Conservation (phyloP, 805 yeast genomes). For the Wickerhamiella occidentalis region DNA sequence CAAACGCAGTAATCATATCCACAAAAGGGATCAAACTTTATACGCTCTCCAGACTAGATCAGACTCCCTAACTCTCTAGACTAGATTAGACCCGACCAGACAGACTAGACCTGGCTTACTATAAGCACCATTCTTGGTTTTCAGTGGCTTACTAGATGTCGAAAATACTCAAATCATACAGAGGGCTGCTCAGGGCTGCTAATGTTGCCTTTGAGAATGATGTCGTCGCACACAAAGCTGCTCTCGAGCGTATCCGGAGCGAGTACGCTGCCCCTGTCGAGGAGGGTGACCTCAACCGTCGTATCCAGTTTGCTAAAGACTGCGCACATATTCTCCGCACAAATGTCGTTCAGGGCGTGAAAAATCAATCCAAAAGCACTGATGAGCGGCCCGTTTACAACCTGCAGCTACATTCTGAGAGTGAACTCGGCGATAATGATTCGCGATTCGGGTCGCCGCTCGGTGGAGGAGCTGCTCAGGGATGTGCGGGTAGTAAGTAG, state of each 20-base stretch:
- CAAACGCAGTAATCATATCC: background rate
- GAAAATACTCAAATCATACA: slow-evolving; percentile 16
- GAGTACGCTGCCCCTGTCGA: slow-evolving; percentile 16
- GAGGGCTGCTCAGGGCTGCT: slow-evolving; percentile 20
- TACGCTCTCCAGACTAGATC: too few species aligned
- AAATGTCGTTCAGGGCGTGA: slow-evolving; percentile 78
- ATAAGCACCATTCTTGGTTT: background rate
- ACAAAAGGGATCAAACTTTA: too few species aligned
- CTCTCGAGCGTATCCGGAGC: slow-evolving; percentile 15
- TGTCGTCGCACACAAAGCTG: slow-evolving; percentile 15
- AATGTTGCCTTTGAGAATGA: slow-evolving; percentile 20
- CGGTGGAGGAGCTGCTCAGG: slow-evolving; percentile 8
- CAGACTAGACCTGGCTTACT: background rate
- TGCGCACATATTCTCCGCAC: slow-evolving; percentile 56
- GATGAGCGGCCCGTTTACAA: slow-evolving; percentile 21
- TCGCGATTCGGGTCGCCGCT: slow-evolving; percentile 13
- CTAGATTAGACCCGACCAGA: background rate
- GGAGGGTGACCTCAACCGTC: slow-evolving; percentile 32
- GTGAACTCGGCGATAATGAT: slow-evolving; percentile 89
- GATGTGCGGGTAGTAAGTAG: slow-evolving; percentile 5
- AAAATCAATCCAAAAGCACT: slow-evolving; percentile 22
- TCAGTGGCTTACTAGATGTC: slow-evolving; percentile 1
- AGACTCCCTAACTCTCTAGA: too few species aligned
- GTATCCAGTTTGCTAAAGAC: slow-evolving; percentile 48
- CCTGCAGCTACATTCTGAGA: slow-evolving; percentile 63